Conservation (phyloP, 2,329 filamentous ascomycete species). For the Botrytis fabae region DNA sequence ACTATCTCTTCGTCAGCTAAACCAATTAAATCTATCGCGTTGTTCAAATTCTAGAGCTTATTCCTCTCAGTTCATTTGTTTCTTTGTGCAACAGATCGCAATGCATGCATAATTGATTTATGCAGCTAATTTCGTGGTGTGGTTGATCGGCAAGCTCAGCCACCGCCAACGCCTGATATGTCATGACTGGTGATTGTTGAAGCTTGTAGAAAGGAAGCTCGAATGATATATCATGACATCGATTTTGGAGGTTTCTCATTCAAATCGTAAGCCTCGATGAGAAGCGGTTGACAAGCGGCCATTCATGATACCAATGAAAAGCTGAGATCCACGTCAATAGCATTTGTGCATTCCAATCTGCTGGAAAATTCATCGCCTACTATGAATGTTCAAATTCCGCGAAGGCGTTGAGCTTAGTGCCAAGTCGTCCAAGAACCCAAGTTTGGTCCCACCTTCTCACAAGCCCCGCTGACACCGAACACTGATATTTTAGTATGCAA, state of each 20-base stretch:
- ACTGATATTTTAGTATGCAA: neutral
- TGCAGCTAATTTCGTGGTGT: constrained; percentile 6
- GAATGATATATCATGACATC: neutral
- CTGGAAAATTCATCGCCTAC: neutral
- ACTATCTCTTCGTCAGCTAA: neutral
- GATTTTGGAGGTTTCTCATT: neutral
- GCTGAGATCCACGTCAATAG: neutral
- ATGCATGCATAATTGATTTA: neutral
- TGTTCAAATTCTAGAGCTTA: neutral
- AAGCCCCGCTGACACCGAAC: neutral
- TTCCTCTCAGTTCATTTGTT: neutral
- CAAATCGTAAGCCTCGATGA: too few species aligned
- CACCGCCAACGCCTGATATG: neutral
- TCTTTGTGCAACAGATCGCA: neutral
- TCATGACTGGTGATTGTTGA: neutral
- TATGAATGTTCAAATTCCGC: neutral
- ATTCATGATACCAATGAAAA: neutral
- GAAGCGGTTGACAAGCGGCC: too few species aligned
- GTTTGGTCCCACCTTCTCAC: neutral
- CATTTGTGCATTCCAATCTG: neutral
- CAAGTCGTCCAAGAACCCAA: neutral
- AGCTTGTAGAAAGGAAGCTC: too few species aligned
- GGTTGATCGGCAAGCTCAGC: neutral
- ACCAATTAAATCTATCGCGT: neutral
- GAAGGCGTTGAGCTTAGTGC: too few species aligned